phyloP scores from a whole-genome alignment of 139 green algal genomes.

The Coelastrella sp. region DNA sequence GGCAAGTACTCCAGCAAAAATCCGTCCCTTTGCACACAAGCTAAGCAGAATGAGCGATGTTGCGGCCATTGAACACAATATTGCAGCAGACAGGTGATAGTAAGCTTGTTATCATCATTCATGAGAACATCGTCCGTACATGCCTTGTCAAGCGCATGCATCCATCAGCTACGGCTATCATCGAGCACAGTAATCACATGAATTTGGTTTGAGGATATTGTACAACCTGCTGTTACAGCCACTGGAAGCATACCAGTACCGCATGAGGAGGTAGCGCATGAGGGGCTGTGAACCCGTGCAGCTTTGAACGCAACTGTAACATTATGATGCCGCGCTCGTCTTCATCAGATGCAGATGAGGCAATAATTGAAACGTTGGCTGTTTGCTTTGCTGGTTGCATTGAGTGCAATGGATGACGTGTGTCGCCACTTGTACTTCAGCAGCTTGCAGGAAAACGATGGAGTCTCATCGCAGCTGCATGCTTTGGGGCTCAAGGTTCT shows the following conservation, averaged over 20 bases:
- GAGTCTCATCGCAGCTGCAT: constrained; percentile 25
- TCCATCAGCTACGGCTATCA: background rate
- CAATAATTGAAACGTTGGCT: background rate
- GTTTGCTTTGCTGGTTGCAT: background rate
- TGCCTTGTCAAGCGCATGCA: background rate
- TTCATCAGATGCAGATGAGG: too few relatives aligned
- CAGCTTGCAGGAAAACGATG: constrained; percentile 2
- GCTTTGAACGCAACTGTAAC: too few relatives aligned
- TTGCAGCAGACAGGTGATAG: constrained; percentile 14
- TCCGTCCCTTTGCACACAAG: background rate
- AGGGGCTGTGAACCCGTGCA: too few relatives aligned
- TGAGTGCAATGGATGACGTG: background rate
- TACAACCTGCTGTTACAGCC: too few relatives aligned
- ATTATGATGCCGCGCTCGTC: too few relatives aligned
- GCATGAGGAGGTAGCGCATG: too few relatives aligned
- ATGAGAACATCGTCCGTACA: background rate
- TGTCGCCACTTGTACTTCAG: background rate
- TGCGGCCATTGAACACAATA: constrained; percentile 15
- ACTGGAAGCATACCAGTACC: too few relatives aligned
- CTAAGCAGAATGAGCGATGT: background rate
- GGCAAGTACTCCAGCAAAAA: constrained; percentile 30
- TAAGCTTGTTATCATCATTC: background rate
- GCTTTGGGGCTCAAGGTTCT: constrained; percentile 2
- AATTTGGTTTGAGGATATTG: too few relatives aligned
- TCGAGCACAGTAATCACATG: background rate